Conservation (phyloP, 1,284 basidiomycete species). For the Leccinum insigne region DNA sequence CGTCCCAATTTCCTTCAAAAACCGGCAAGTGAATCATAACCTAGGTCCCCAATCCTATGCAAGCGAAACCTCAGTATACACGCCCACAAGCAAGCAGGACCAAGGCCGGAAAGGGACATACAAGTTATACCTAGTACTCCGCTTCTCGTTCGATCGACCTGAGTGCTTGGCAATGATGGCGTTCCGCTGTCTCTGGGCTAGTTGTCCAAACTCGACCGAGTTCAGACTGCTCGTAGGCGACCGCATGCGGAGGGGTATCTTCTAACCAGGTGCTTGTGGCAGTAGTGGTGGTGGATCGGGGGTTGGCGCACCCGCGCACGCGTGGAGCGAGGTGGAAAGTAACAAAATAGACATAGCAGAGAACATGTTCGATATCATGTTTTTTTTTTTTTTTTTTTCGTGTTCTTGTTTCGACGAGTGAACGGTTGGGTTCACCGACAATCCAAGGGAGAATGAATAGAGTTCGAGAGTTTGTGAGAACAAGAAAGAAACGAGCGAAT, state of each 20-base stretch:
- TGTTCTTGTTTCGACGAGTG: background rate
- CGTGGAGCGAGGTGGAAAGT: constrained; percentile 14
- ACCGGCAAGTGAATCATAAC: constrained; percentile 33
- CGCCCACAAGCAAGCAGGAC: background rate
- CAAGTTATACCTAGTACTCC: no score
- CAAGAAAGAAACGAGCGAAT: background rate
- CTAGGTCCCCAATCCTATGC: constrained; percentile 29
- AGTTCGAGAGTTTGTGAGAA: background rate
- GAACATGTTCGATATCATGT: constrained; percentile 17
- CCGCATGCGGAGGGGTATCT: no score
- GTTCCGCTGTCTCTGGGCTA: no score
- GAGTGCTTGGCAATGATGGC: no score
- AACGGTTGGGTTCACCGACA: background rate
- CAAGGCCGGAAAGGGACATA: no score
- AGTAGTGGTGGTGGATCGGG: constrained; percentile 1
- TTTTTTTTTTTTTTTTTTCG: background rate
- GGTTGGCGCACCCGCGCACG: constrained; percentile 14
- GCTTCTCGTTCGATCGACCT: no score
- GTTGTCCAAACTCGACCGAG: no score
- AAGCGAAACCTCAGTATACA: constrained; percentile 8
- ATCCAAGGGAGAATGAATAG: background rate
- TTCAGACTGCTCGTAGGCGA: no score
- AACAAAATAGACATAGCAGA: constrained; percentile 14
- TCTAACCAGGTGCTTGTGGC: constrained; percentile 7
- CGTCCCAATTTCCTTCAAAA: constrained; percentile 57